These are phyloP conservation scores for Starmerella sp. DNA, from an alignment of 805 yeast species.

Conservation along the genomic window DNA sequence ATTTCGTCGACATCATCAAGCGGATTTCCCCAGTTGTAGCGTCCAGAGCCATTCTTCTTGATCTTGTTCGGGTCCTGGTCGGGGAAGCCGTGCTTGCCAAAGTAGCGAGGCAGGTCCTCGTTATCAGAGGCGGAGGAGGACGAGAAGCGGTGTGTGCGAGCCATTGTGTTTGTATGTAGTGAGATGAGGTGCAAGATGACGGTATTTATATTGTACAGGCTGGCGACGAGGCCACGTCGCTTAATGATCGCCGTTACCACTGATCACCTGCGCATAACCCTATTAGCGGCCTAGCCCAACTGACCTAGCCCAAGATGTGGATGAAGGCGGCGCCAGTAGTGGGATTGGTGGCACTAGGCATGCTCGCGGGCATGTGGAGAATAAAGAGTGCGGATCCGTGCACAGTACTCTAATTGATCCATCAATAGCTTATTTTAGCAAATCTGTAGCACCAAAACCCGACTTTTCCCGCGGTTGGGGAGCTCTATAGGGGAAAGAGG, in stretches of 20 bases:
- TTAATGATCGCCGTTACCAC: background rate
- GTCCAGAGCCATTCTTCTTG: constrained; percentile 79
- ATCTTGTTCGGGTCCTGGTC: constrained; percentile 64
- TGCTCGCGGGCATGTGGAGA: too few species aligned
- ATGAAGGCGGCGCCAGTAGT: background rate
- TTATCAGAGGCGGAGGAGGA: constrained; percentile 38
- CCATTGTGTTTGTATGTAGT: constrained; percentile 16
- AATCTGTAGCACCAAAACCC: background rate
- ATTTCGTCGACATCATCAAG: constrained; percentile 62
- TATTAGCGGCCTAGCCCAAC: background rate
- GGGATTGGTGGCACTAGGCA: background rate
- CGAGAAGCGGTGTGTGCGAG: constrained; percentile 25
- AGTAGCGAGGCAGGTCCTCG: constrained; percentile 53
- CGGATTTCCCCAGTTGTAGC: constrained; percentile 70
- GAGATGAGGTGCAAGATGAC: background rate
- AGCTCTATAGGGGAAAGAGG: background rate
- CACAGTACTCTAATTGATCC: too few species aligned
- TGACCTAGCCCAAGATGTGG: background rate
- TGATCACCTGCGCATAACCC: background rate
- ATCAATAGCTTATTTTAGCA: background rate
- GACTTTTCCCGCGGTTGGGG: background rate
- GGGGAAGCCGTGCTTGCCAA: constrained; percentile 62
- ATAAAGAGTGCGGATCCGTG: too few species aligned
- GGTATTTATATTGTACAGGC: background rate
- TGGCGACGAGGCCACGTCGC: constrained; percentile 3